phyloP scores from a whole-genome alignment of 345 rosid species.

The Mangifera indica region DNA sequence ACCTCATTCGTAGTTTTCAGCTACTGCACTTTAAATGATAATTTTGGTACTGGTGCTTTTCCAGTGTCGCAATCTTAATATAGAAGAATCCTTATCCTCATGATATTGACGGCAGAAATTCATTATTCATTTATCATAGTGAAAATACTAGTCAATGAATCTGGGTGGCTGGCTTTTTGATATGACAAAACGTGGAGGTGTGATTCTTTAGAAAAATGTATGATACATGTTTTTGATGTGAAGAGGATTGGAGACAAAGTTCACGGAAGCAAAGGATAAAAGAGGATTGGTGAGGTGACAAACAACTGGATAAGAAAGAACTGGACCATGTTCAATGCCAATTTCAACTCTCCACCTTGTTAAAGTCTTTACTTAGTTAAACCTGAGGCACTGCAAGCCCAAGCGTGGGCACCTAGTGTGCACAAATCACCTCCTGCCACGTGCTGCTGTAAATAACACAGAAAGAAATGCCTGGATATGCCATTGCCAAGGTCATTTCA shows the following conservation, averaged over 20 bases:
- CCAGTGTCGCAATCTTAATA: background rate
- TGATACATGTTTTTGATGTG: background rate
- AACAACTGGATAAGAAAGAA: slow-evolving; percentile 19
- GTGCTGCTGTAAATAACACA: slow-evolving; percentile 5
- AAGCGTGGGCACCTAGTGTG: slow-evolving; percentile 32
- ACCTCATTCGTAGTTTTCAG: background rate
- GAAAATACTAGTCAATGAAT: background rate
- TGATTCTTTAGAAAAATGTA: background rate
- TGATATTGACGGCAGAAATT: background rate
- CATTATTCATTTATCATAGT: background rate
- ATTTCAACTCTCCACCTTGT: background rate
- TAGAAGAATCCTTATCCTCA: background rate
- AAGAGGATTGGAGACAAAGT: background rate
- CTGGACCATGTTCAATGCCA: slow-evolving; percentile 21
- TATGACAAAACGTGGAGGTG: slow-evolving; percentile 10
- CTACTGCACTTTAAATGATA: background rate
- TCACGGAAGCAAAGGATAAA: slow-evolving; percentile 8
- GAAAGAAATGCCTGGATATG: slow-evolving; percentile 3
- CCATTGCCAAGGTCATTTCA: slow-evolving; percentile 2
- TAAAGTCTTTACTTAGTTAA: background rate
- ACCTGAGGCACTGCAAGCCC: slow-evolving; percentile 14
- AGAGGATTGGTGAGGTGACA: too few relatives aligned
- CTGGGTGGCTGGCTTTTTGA: background rate
- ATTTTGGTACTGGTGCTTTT: background rate
- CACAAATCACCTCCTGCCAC: slow-evolving; percentile 25